Percentiles rank a stretch among this genome's conserved stretches.
These are phyloP conservation scores for Trichoderma hamatum DNA, from an alignment of 2,329 filamentous ascomycete genomes.

Conservation along the genomic window DNA sequence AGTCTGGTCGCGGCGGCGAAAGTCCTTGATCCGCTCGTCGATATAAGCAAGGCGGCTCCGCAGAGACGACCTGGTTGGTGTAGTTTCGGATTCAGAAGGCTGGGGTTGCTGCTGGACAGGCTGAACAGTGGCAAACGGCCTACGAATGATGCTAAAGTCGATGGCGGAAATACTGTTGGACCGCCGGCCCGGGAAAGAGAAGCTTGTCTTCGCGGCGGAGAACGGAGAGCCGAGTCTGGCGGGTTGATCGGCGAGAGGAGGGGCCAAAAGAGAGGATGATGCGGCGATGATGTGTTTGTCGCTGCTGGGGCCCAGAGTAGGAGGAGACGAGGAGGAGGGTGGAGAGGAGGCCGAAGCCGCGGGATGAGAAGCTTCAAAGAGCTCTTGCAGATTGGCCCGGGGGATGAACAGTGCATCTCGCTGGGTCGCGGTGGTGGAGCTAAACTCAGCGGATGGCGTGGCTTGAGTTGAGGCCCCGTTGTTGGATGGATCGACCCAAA, in stretches of 20 bases:
- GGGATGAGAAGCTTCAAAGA: slow-evolving; percentile 42
- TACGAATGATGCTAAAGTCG: slow-evolving; percentile 49
- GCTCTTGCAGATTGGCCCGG: slow-evolving; percentile 47
- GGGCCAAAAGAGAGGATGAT: slow-evolving; percentile 30
- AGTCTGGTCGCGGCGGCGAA: slow-evolving; percentile 50
- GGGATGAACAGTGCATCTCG: slow-evolving; percentile 47
- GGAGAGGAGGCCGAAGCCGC: background rate
- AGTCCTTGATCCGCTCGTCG: slow-evolving; percentile 59
- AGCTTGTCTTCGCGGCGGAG: slow-evolving; percentile 51
- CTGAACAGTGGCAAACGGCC: slow-evolving; percentile 62
- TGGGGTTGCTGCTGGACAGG: slow-evolving; percentile 36
- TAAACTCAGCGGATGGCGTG: slow-evolving; percentile 38
- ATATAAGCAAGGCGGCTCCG: slow-evolving; percentile 59
- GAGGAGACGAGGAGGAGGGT: slow-evolving; percentile 9
- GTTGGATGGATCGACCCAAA: slow-evolving; percentile 53
- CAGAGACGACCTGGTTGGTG: slow-evolving; percentile 47
- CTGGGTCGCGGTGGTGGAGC: slow-evolving; percentile 40
- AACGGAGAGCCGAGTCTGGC: slow-evolving; percentile 64
- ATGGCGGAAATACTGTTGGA: slow-evolving; percentile 52
- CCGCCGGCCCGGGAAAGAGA: slow-evolving; percentile 64
- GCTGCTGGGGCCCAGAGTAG: background rate
- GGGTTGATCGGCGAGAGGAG: slow-evolving; percentile 42
- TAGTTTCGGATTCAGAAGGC: slow-evolving; percentile 38
- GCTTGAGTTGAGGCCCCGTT: slow-evolving; percentile 31
- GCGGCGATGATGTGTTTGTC: background rate